A percentile compares a stretch with the other conserved stretches of the same genome.
Conservation (phyloP, 768 basidiomycete species). For the Lactarius psammicola region DNA sequence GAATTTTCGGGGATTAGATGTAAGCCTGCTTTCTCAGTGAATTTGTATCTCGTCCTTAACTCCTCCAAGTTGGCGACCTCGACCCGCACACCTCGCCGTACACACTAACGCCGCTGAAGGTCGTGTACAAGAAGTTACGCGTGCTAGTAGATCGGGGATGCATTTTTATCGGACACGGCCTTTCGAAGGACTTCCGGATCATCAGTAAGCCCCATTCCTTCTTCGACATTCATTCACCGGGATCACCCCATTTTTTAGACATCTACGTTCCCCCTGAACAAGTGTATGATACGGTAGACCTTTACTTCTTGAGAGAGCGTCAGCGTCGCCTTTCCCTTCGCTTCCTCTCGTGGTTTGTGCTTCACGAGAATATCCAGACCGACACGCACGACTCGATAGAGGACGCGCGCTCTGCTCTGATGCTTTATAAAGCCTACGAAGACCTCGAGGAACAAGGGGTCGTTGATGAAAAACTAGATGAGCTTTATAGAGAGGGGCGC, state of each 20-base stretch:
- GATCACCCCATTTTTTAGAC: slow-evolving; percentile 47
- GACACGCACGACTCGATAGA: slow-evolving; percentile 99
- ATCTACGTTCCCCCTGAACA: slow-evolving; percentile 94
- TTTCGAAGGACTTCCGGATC: slow-evolving; percentile 96
- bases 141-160: slow-evolving; percentile 92
- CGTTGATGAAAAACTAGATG: slow-evolving; percentile 87
- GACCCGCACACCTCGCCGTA: slow-evolving; percentile 80
- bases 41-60: slow-evolving; percentile 17
- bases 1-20: slow-evolving; percentile 96
- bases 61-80: slow-evolving; percentile 76
- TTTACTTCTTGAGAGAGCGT: slow-evolving; percentile 82
- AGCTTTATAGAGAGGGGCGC: slow-evolving; percentile 74
- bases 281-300: slow-evolving; percentile 95
- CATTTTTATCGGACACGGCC: slow-evolving; percentile 95
- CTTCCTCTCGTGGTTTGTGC: slow-evolving; percentile 93
- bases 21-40: slow-evolving; percentile 39
- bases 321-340: slow-evolving; percentile 88
- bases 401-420: slow-evolving; percentile 83
- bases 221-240: neutral
- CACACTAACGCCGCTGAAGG: slow-evolving; percentile 91
- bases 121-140: slow-evolving; percentile 98
- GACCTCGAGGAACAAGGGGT: slow-evolving; percentile 69
- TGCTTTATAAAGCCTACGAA: slow-evolving; percentile 79
- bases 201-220: slow-evolving; percentile 68
- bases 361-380: slow-evolving; percentile 87